Evolutionary conservation across 2,329 filamentous ascomycete genomes (phyloP), one percentile per base, ranked within the genome.

Genomic region (Penicillium janthinellum): DNA sequence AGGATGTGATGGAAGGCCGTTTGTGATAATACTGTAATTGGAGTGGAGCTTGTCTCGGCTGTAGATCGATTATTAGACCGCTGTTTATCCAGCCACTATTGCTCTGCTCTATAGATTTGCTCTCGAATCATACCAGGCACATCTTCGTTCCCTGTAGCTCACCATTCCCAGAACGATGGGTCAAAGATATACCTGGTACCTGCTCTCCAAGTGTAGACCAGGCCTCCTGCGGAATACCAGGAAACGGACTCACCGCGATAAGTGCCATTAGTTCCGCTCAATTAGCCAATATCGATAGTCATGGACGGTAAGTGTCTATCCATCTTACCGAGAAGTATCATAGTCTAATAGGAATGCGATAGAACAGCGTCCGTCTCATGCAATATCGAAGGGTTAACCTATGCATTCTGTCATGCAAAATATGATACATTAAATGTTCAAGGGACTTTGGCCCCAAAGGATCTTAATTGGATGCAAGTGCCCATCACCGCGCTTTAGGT

Each of bases 371-470:
- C 50, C 10, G 11, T 42, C 22, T 53, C 34, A 25, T 41, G 37
- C 50, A 42, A 31, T 31, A 53, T 53, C 38, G 20, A 53, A 42
- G 50, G 50, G n/a, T 17, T 20, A 7, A 22, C 38, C 37, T 42
- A 53, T 37, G 50, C 50, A 39, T 53, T 34, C 20, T 41, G 50
- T 17, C 50, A 53, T n/a, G 50, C 50, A 53, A 53, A 39, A 42
- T 53, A 42, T 31, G 37, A 5, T 31, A 53, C 37, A n/a, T 17
- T 53, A 2, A 20, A 53, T 31, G 50, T 41, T 42, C 37, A 42
- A 53, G 50, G 37, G 20, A 53, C 50, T 2, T 37, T 53, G 22
- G 50, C 50, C 20, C 22, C 37, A 31, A 53, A 28, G n/a, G 37
- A 42, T 42, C 50, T 53, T 31, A 53, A 41, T 42, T 53, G 28